A percentile compares a stretch with the other conserved stretches of the same genome.
These are phyloP conservation scores for Taphrina wiesneri DNA, from an alignment of 1,139 yeast genomes.

Conservation along the genomic window DNA sequence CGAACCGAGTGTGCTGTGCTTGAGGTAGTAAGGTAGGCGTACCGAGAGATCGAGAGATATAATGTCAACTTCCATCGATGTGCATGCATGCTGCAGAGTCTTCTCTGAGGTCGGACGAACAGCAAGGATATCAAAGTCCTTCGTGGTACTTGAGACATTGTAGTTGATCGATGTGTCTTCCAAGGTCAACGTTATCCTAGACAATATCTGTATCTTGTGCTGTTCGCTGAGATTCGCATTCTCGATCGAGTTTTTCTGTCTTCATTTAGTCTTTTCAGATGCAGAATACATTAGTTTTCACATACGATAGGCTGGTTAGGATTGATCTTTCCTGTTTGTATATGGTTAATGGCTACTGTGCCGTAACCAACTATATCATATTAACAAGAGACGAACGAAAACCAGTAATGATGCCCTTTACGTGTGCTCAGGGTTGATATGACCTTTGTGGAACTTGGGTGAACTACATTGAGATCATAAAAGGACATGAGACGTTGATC, in stretches of 20 bases:
- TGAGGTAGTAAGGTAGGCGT: constrained; percentile 72
- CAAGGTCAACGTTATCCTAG: constrained; percentile 10
- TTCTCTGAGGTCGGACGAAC: constrained; percentile 79
- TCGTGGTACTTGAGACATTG: constrained; percentile 31
- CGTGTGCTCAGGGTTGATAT: constrained; percentile 6
- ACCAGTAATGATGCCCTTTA: neutral
- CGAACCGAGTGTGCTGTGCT: constrained; percentile 80
- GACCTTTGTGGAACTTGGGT: neutral
- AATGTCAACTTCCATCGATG: constrained; percentile 73
- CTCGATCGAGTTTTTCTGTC: neutral
- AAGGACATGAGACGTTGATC: constrained; percentile 12
- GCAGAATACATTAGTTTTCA: too few relatives aligned
- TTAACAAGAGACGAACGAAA: neutral
- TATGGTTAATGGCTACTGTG: constrained; percentile 15
- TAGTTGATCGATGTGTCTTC: constrained; percentile 26
- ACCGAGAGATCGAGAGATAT: constrained; percentile 68
- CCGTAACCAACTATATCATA: constrained; percentile 18
- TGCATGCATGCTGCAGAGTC: constrained; percentile 71
- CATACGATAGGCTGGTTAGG: constrained; percentile 3
- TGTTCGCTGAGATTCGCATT: neutral
- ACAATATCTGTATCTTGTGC: constrained; percentile 4
- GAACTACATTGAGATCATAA: constrained; percentile 17
- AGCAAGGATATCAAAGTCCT: constrained; percentile 71
- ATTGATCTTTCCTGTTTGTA: constrained; percentile 17
- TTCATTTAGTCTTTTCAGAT: neutral